These are phyloP conservation scores for Ceratobasidium sp. DNA, from an alignment of 1,284 basidiomycete genomes.

Conservation along the genomic window DNA sequence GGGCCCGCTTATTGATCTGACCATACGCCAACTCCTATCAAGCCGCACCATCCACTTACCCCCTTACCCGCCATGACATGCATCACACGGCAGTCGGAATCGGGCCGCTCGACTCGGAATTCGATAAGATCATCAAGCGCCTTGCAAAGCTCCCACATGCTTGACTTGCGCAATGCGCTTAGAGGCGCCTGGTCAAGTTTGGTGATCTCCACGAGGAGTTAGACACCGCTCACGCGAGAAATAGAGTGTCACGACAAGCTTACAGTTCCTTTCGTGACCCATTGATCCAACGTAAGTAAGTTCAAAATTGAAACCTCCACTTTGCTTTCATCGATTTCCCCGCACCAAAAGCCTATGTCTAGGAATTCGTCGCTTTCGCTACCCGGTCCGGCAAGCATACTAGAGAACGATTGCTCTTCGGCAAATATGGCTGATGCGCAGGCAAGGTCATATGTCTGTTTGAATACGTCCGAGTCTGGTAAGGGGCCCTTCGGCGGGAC, in stretches of 20 bases:
- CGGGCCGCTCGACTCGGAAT: slow-evolving; percentile 45
- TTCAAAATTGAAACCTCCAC: slow-evolving; percentile 34
- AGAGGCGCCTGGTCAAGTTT: slow-evolving; percentile 23
- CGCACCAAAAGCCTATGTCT: slow-evolving; percentile 44
- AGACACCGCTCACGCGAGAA: not conserved
- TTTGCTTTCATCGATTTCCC: slow-evolving; percentile 39
- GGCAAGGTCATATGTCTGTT: slow-evolving; percentile 37
- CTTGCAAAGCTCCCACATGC: slow-evolving; percentile 41
- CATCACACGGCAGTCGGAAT: slow-evolving; percentile 40
- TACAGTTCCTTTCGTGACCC: slow-evolving; percentile 43
- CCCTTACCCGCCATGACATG: slow-evolving; percentile 45
- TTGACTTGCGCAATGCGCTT: slow-evolving; percentile 30
- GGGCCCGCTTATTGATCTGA: slow-evolving; percentile 13
- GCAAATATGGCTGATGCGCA: slow-evolving; percentile 43
- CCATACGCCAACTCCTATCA: slow-evolving; percentile 40
- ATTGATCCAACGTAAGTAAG: slow-evolving; percentile 38
- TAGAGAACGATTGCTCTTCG: slow-evolving; percentile 31
- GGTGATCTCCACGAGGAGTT: slow-evolving; percentile 35
- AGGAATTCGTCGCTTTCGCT: slow-evolving; percentile 49
- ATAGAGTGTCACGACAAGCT: not conserved
- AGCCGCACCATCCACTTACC: slow-evolving; percentile 34
- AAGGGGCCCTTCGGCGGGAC: slow-evolving; percentile 22
- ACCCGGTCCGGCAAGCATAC: slow-evolving; percentile 47
- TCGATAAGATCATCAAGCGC: slow-evolving; percentile 39
- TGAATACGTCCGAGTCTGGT: slow-evolving; percentile 26